These are phyloP conservation scores for Dalbergia cochinchinensis DNA, from an alignment of 306 rosid genomes.

Conservation along the genomic window DNA sequence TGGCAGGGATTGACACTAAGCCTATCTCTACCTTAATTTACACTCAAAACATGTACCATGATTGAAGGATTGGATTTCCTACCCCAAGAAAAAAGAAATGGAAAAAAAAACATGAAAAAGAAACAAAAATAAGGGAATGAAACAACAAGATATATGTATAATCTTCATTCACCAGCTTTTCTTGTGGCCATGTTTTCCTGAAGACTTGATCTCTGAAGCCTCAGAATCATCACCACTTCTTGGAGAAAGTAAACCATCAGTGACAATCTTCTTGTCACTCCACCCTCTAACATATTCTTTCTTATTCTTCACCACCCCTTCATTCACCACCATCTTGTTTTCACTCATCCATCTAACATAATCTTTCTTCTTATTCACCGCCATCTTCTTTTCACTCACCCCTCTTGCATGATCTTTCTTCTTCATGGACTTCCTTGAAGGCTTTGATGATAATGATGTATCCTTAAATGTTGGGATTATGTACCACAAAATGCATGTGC, in stretches of 20 bases:
- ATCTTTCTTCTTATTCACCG: slow-evolving; percentile 46
- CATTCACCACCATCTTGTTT: slow-evolving; percentile 46
- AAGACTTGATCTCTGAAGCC: slow-evolving; percentile 40
- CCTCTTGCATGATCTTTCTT: slow-evolving; percentile 49
- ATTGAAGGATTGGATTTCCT: slow-evolving; percentile 22
- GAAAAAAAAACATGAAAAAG: slow-evolving; percentile 19
- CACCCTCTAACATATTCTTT: slow-evolving; percentile 52
- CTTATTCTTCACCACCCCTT: slow-evolving; percentile 39
- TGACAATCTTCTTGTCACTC: slow-evolving; percentile 55
- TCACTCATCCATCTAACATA: slow-evolving; percentile 50
- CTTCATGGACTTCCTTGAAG: slow-evolving; percentile 31
- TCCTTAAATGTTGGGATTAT: slow-evolving; percentile 59
- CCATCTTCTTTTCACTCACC: slow-evolving; percentile 54
- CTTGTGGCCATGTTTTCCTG: slow-evolving; percentile 48
- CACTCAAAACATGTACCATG: slow-evolving; percentile 30
- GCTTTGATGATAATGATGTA: not conserved
- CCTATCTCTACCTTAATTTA: slow-evolving; percentile 34
- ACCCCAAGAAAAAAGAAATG: slow-evolving; percentile 10
- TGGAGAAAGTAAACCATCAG: slow-evolving; percentile 44
- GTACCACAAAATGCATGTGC: slow-evolving; percentile 78
- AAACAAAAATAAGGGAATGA: not conserved
- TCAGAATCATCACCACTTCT: slow-evolving; percentile 17
- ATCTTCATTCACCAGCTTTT: slow-evolving; percentile 62
- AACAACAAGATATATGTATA: not conserved
- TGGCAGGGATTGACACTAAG: slow-evolving; percentile 13